Conservation (phyloP, 2,329 filamentous ascomycete genomes). For the Fusarium annulatum region DNA sequence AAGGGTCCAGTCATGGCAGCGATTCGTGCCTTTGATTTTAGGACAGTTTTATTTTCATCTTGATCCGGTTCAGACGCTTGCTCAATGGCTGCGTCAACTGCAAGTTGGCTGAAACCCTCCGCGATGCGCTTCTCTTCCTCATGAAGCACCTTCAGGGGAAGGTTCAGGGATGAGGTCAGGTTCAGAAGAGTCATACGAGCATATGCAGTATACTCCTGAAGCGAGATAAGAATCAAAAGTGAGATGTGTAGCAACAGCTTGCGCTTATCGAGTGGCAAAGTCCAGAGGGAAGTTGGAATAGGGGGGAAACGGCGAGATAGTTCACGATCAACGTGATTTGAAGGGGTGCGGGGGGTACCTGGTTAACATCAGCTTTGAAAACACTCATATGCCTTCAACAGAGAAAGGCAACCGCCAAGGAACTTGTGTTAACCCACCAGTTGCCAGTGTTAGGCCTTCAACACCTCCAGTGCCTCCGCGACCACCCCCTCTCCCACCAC, state of each 20-base stretch:
- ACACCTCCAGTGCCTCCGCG: conserved; percentile 42
- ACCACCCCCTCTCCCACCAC: conserved; percentile 48
- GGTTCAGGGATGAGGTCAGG: conserved; percentile 75
- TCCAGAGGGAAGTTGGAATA: conserved; percentile 68
- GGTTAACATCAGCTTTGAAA: conserved; percentile 11
- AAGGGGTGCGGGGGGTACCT: conserved; percentile 55
- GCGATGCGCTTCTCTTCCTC: conserved; percentile 82
- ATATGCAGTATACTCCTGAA: conserved; percentile 81
- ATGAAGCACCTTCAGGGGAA: conserved; percentile 72
- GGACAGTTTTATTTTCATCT: conserved; percentile 72
- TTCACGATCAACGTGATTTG: conserved; percentile 58
- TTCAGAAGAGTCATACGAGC: conserved; percentile 78
- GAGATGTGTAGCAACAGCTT: conserved; percentile 77
- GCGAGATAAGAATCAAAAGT: conserved; percentile 77
- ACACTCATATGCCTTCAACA: not conserved
- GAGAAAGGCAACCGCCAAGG: not conserved
- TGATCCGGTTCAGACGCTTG: conserved; percentile 49
- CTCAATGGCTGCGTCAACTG: conserved; percentile 59
- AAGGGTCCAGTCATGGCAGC: conserved; percentile 54
- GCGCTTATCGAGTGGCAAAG: conserved; percentile 69
- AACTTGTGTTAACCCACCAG: conserved; percentile 47
- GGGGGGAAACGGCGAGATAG: conserved; percentile 67
- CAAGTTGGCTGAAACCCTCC: conserved; percentile 77
- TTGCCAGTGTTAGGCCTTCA: conserved; percentile 47
- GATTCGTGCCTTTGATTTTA: conserved; percentile 76